A percentile compares a stretch with the other conserved stretches of the same genome.
phyloP scores from a whole-genome alignment of 2,329 filamentous ascomycete genomes.

The Curvularia sp. region DNA sequence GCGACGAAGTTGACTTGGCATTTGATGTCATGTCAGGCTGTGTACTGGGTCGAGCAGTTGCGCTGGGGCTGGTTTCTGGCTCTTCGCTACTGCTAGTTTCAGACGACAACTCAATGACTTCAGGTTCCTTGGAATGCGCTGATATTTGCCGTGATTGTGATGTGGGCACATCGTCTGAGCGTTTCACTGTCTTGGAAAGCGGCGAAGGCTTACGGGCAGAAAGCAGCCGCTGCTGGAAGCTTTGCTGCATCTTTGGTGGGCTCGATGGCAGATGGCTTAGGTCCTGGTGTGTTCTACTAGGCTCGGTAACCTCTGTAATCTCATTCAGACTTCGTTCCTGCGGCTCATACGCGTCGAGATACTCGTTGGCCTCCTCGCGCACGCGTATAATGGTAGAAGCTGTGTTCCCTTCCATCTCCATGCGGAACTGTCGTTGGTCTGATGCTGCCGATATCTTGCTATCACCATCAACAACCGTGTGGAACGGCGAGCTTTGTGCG shows the following conservation, averaged over 20 bases:
- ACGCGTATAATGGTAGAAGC: conserved; percentile 40
- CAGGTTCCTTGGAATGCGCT: conserved; percentile 1
- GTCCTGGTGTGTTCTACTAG: conserved; percentile 33
- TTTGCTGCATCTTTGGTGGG: conserved; percentile 30
- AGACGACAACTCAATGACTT: conserved; percentile 6
- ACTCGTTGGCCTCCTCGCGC: conserved; percentile 45
- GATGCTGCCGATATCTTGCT: conserved; percentile 38
- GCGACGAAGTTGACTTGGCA: not conserved
- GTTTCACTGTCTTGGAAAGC: conserved; percentile 13
- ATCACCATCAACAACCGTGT: conserved; percentile 38
- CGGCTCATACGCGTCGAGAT: conserved; percentile 44
- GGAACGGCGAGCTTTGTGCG: conserved; percentile 46
- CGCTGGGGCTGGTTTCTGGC: conserved; percentile 12
- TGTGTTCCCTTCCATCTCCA: conserved; percentile 41
- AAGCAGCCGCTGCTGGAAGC: conserved; percentile 28
- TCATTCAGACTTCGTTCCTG: conserved; percentile 44
- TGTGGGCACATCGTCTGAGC: conserved; percentile 3
- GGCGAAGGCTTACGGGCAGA: conserved; percentile 25
- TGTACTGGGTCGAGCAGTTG: conserved; percentile 9
- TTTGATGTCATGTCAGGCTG: conserved; percentile 9
- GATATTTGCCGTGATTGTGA: not conserved
- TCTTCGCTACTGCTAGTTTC: conserved; percentile 11
- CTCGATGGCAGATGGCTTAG: conserved; percentile 32
- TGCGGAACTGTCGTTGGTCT: conserved; percentile 41
- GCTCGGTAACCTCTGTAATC: conserved; percentile 48